phyloP scores from a whole-genome alignment of 352 stramenopile species.

The Saprolegnia parasitica region DNA sequence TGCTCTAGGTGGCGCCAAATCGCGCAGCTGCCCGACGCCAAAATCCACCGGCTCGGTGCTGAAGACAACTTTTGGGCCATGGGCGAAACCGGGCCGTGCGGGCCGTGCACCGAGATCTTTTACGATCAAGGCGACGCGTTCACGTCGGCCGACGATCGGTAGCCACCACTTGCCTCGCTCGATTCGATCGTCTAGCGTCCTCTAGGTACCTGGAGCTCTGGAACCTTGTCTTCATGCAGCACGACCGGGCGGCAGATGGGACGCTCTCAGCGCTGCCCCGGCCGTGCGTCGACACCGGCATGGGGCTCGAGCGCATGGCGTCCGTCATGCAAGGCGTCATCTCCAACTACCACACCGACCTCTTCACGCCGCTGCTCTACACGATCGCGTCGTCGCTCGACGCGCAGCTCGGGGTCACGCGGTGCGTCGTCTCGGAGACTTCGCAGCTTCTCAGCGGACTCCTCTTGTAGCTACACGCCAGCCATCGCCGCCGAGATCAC shows the following conservation, averaged over 20 bases:
- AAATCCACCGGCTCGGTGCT: conserved; percentile 65
- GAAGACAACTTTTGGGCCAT: conserved; percentile 98
- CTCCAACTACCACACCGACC: conserved; percentile 97
- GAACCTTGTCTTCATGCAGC: conserved; percentile 99
- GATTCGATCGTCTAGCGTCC: too few species aligned
- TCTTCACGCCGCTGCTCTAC: conserved; percentile 90
- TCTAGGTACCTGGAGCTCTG: conserved; percentile 90
- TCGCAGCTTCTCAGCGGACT: not conserved
- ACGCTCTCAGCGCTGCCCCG: conserved; percentile 78
- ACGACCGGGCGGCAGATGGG: conserved; percentile 86
- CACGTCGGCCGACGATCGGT: conserved; percentile 67
- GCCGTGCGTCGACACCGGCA: conserved; percentile 95
- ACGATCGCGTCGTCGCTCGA: conserved; percentile 48
- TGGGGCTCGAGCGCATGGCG: conserved; percentile 94
- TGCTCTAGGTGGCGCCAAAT: conserved; percentile 54
- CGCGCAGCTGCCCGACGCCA: conserved; percentile 43
- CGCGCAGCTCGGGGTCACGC: conserved; percentile 7
- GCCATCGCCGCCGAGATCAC: conserved; percentile 9
- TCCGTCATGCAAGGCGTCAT: conserved; percentile 92
- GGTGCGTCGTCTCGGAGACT: not conserved
- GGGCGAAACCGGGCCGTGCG: conserved; percentile 91
- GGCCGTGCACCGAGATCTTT: conserved; percentile 93
- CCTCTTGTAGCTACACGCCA: conserved; percentile 10
- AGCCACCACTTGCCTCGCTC: too few species aligned
- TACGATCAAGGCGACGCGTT: conserved; percentile 87